These are phyloP conservation scores for Starmerella khaoyaiensis DNA, from an alignment of 805 yeast species.

Conservation along the genomic window DNA sequence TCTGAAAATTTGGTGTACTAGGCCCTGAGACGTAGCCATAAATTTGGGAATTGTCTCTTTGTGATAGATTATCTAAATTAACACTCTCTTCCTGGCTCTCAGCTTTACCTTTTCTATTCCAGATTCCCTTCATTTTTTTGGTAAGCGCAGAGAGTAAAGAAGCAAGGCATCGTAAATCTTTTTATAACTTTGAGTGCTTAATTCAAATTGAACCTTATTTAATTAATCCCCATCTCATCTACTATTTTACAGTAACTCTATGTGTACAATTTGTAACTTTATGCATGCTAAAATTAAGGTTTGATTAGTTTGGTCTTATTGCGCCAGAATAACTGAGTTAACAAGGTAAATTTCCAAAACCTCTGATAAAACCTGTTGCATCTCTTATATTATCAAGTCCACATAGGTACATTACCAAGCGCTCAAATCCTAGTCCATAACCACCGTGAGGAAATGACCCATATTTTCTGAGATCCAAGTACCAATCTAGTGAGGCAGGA, in stretches of 20 bases:
- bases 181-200: too few relatives aligned
- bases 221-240: background rate
- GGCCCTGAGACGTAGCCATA: too few relatives aligned
- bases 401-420: slow-evolving; percentile 60
- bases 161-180: too few relatives aligned
- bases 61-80: background rate
- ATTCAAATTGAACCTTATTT: too few relatives aligned
- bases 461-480: slow-evolving; percentile 52
- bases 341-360: slow-evolving; percentile 42
- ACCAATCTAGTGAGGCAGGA: slow-evolving; percentile 56
- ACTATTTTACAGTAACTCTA: background rate
- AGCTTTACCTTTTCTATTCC: too few relatives aligned
- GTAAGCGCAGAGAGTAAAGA: too few relatives aligned
- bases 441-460: slow-evolving; percentile 95
- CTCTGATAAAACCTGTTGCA: slow-evolving; percentile 75
- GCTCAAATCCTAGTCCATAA: slow-evolving; percentile 87
- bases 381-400: slow-evolving; percentile 75
- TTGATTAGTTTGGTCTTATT: background rate
- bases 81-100: too few relatives aligned
- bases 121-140: too few relatives aligned
- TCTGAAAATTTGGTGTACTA: too few relatives aligned
- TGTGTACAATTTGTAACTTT: slow-evolving; percentile 6
- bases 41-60: background rate
- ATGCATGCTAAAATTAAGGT: background rate
- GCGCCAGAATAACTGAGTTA: slow-evolving; percentile 19